A percentile compares a stretch with the other conserved stretches of the same genome.
These are phyloP conservation scores for Brassica rapa DNA, from an alignment of 345 rosid species.

Conservation along the genomic window DNA sequence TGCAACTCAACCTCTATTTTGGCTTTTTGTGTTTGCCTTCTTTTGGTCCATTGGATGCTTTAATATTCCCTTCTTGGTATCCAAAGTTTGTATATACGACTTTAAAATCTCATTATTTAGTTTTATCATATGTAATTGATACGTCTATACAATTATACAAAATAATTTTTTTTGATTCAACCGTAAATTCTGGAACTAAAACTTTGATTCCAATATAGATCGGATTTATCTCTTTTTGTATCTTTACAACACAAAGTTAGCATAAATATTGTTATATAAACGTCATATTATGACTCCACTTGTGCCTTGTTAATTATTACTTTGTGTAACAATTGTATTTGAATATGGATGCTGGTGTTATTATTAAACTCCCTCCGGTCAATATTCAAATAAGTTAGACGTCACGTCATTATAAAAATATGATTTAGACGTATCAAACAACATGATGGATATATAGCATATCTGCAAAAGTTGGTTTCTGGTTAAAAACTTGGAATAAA, in stretches of 20 bases:
- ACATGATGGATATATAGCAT: neutral
- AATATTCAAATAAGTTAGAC: conserved; percentile 21
- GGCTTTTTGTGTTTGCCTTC: conserved; percentile 50
- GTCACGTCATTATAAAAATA: conserved; percentile 7
- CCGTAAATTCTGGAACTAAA: neutral
- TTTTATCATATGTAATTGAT: neutral
- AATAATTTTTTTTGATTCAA: neutral
- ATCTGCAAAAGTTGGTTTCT: neutral
- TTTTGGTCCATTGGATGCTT: conserved; percentile 28
- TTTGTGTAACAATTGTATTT: neutral
- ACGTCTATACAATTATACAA: neutral
- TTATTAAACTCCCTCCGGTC: conserved; percentile 14
- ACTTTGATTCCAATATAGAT: neutral
- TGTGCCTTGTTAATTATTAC: conserved; percentile 2
- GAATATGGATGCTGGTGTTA: conserved; percentile 16
- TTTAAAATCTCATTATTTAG: neutral
- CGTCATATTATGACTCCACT: conserved; percentile 16
- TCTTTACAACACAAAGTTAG: neutral
- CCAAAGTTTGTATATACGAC: neutral
- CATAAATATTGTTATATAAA: neutral
- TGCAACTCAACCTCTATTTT: conserved; percentile 52
- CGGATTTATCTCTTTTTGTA: neutral
- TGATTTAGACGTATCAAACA: neutral
- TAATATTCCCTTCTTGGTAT: conserved; percentile 6
- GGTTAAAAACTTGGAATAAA: conserved; percentile 1